Evolutionary conservation across 2,329 filamentous ascomycete genomes (phyloP), one percentile per base, ranked within the genome.

Genomic region (Colletotrichum sp.): DNA sequence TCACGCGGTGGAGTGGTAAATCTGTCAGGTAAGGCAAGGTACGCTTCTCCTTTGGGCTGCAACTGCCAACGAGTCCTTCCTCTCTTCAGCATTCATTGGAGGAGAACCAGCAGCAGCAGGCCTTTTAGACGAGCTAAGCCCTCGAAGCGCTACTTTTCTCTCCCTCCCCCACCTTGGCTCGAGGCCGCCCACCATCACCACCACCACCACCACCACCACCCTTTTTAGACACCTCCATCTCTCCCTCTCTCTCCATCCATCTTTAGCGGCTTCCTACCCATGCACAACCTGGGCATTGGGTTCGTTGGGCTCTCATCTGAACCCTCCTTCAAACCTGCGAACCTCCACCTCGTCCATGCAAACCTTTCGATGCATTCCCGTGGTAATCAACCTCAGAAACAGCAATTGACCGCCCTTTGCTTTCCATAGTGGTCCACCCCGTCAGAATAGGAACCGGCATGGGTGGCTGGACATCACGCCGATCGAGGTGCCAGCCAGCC

Each of bases 351-450:
- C n/a, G 28, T 67, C 30, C 28, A 62, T 73, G 73, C 63, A 67
- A n/a, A 59, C 9, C 55, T n/a, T 12, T 48, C 43, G n/a, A 48
- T 48, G 43, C 43, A 48, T 48, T 62, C 56, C 55, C 69, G 16
- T 13, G 30, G 62, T 32, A 55, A 43, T 66, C 56, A 72, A 62
- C 56, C 34, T 69, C 43, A 24, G 8, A 63, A 30, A n/a, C 38
- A 43, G 26, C 69, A 68, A 73, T 69, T 75, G 73, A 75, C 73
- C 73, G 73, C 73, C 64, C 69, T 75, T 75, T 75, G 14, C 26
- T 26, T 38, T 12, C 55, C 69, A 28, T 69, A 43, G 36, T 62
- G 70, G 26, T 32, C 69, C 63, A 68, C 69, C 24, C 9, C 24
- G 34, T 59, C 64, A n/a, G 48, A 34, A 48, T 59, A 59, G 56